phyloP scores from a whole-genome alignment of 148 eudicot genomes.

The Dysphania ambrosioides region DNA sequence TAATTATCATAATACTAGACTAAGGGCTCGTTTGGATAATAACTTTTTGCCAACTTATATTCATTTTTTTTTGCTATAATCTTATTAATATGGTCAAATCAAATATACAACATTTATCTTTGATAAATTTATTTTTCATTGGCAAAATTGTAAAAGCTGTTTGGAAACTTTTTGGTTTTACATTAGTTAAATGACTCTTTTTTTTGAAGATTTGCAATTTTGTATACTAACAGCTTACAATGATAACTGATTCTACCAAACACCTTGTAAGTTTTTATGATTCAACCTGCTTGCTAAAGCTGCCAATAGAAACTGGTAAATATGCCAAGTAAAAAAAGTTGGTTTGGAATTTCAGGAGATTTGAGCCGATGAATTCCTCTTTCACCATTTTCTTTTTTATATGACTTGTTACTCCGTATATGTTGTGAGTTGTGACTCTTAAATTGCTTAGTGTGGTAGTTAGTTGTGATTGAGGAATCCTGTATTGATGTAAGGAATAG shows the following conservation, averaged over 20 bases:
- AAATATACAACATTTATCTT: neutral
- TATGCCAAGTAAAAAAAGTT: neutral
- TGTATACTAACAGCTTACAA: too few species aligned
- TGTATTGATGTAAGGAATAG: too few species aligned
- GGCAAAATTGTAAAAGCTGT: neutral
- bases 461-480: neutral
- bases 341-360: neutral
- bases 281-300: neutral
- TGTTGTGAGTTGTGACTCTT: neutral
- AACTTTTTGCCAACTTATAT: neutral
- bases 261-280: neutral
- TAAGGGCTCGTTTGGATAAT: neutral
- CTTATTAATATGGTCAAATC: neutral
- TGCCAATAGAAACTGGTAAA: neutral
- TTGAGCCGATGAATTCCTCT: neutral
- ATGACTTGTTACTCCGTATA: too few species aligned
- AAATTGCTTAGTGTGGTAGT: neutral
- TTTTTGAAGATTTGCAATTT: too few species aligned
- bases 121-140: neutral
- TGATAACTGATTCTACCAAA: too few species aligned
- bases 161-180: too few species aligned
- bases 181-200: too few species aligned
- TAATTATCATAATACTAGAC: neutral
- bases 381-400: neutral
- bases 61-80: too few species aligned